phyloP scores from a whole-genome alignment of 2,329 filamentous ascomycete genomes.

The Nigrospora oryzae region DNA sequence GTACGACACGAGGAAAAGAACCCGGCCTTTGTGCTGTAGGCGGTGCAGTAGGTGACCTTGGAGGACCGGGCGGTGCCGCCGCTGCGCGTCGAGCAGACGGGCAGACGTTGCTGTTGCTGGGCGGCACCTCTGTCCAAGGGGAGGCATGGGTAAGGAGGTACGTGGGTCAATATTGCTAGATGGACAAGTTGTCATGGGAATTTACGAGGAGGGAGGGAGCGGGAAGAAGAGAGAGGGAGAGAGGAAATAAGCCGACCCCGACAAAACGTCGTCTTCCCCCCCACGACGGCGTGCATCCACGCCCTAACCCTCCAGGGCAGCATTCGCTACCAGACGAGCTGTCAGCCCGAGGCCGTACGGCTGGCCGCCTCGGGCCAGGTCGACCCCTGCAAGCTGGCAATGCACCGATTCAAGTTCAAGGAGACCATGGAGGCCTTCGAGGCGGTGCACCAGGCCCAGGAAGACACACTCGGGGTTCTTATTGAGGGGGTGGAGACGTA shows the following conservation, averaged over 20 bases:
- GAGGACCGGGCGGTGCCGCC: constrained; percentile 31
- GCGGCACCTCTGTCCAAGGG: constrained; percentile 41
- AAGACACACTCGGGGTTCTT: constrained; percentile 13
- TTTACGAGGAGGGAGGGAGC: not conserved
- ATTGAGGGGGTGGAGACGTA: constrained; percentile 9
- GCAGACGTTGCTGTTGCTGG: no score
- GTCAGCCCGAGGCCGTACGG: constrained; percentile 38
- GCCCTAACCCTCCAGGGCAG: constrained; percentile 39
- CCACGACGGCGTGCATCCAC: constrained; percentile 37
- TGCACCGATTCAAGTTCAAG: constrained; percentile 23
- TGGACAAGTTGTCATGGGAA: no score
- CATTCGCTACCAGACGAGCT: constrained; percentile 40
- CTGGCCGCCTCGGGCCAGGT: constrained; percentile 41
- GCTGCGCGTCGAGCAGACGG: constrained; percentile 34
- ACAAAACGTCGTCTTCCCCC: constrained; percentile 40
- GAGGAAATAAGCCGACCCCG: not conserved
- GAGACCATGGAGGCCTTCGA: constrained; percentile 10
- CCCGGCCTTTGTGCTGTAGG: constrained; percentile 36
- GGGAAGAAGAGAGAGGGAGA: not conserved
- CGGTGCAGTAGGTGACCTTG: constrained; percentile 33
- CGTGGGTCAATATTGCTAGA: constrained; percentile 3
- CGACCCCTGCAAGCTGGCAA: constrained; percentile 23
- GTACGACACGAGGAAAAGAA: constrained; percentile 20
- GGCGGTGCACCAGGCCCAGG: constrained; percentile 7
- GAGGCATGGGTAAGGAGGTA: constrained; percentile 40